Evolutionary conservation across 2,329 filamentous ascomycete genomes (phyloP).

Genomic region (Verticillium klebahnii): DNA sequence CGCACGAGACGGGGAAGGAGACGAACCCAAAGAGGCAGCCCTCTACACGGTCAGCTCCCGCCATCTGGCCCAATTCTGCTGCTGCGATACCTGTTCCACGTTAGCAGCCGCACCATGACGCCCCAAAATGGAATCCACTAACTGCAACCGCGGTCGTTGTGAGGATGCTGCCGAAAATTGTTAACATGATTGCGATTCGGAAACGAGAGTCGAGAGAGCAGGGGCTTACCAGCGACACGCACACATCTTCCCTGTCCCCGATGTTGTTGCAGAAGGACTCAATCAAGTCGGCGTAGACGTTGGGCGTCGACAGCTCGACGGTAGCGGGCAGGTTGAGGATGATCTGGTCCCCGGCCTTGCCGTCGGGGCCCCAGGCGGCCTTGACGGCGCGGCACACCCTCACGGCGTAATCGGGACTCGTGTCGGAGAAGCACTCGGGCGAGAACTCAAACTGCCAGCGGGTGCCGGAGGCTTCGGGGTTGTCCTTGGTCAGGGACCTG

Average conservation of each 20-base stretch:
- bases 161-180: constrained; percentile 55
- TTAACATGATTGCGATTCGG: not conserved
- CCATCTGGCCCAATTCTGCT: constrained; percentile 92
- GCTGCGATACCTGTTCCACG: constrained; percentile 63
- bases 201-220: not conserved
- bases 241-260: constrained; percentile 77
- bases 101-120: not conserved
- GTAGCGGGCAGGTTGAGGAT: constrained; percentile 98
- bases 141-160: constrained; percentile 83
- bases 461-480: constrained; percentile 51
- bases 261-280: constrained; percentile 92
- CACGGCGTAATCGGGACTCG: constrained; percentile 75
- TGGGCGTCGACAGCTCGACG: constrained; percentile 90
- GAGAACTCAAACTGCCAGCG: constrained; percentile 80
- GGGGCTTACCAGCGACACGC: constrained; percentile 60
- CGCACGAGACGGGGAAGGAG: no score
- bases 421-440: constrained; percentile 88
- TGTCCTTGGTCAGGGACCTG: constrained; percentile 81
- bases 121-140: not conserved
- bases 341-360: constrained; percentile 67
- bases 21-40: constrained; percentile 76
- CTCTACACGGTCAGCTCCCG: constrained; percentile 89
- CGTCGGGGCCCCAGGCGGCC: constrained; percentile 75
- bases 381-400: constrained; percentile 90
- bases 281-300: constrained; percentile 93